Conservation (phyloP, 352 stramenopile species). For the Phytophthora idaei region DNA sequence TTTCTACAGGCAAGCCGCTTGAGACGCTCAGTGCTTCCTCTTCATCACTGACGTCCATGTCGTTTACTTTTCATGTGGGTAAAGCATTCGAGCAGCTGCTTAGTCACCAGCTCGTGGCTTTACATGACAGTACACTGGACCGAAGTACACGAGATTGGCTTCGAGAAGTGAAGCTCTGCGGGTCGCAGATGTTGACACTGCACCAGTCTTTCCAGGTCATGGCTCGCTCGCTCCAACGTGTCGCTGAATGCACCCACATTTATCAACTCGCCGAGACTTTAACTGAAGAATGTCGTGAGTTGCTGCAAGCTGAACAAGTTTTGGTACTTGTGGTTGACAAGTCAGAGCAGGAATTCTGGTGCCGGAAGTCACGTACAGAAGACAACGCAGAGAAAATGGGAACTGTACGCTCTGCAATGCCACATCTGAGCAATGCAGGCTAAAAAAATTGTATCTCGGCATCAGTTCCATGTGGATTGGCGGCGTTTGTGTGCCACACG, state of each 20-base stretch:
- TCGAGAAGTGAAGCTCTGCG: slow-evolving; percentile 55
- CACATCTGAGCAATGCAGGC: slow-evolving; percentile 25
- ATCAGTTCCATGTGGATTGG: slow-evolving; percentile 50
- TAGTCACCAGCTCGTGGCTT: slow-evolving; percentile 51
- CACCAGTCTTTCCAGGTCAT: slow-evolving; percentile 71
- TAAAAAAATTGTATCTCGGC: not conserved
- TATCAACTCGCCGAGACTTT: slow-evolving; percentile 68
- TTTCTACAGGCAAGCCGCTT: slow-evolving; percentile 4
- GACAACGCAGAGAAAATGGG: slow-evolving; percentile 28
- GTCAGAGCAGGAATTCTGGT: slow-evolving; percentile 81
- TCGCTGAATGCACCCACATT: slow-evolving; percentile 58
- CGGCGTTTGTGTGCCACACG: slow-evolving; percentile 71
- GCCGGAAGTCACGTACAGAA: slow-evolving; percentile 40
- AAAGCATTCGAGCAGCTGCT: slow-evolving; percentile 67
- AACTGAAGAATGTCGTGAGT: slow-evolving; percentile 46
- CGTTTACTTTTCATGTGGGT: slow-evolving; percentile 60
- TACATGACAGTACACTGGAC: slow-evolving; percentile 59
- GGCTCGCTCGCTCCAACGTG: slow-evolving; percentile 51
- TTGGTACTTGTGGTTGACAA: slow-evolving; percentile 76
- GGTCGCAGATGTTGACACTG: slow-evolving; percentile 57
- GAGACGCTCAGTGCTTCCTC: not conserved
- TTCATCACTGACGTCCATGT: slow-evolving; percentile 6
- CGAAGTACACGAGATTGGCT: slow-evolving; percentile 68
- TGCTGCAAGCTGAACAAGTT: slow-evolving; percentile 65
- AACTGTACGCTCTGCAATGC: slow-evolving; percentile 53